Conservation (phyloP, 768 basidiomycete genomes). For the Leccinum longicurvipes region DNA sequence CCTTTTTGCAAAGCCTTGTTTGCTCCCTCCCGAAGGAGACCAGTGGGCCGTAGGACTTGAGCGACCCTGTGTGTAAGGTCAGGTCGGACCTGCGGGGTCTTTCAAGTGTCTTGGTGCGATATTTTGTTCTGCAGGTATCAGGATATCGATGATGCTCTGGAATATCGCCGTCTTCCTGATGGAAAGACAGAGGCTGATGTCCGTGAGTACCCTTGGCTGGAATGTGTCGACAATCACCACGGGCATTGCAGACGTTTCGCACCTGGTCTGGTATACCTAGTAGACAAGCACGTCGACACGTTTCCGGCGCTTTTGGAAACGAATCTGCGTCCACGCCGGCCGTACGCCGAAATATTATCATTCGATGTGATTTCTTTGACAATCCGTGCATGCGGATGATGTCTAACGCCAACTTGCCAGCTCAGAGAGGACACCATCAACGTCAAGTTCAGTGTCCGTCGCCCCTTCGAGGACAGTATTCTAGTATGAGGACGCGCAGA, state of each 20-base stretch:
- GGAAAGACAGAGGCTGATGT: constrained; percentile 97
- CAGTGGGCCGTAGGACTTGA: constrained; percentile 78
- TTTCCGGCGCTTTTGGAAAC: constrained; percentile 89
- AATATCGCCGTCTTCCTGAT: constrained; percentile 82
- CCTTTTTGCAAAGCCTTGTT: constrained; percentile 91
- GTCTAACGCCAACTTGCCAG: constrained; percentile 52
- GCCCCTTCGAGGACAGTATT: constrained; percentile 96
- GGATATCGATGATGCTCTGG: constrained; percentile 97
- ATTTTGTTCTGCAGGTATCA: constrained; percentile 69
- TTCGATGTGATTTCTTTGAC: constrained; percentile 72
- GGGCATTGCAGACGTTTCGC: too few species aligned
- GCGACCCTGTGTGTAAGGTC: constrained; percentile 64
- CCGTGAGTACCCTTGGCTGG: constrained; percentile 57
- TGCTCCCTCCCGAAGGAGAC: constrained; percentile 88
- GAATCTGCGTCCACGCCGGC: constrained; percentile 89
- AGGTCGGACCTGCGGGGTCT: constrained; percentile 75
- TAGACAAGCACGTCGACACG: constrained; percentile 99
- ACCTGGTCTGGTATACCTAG: constrained; percentile 95
- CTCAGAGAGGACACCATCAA: constrained; percentile 85
- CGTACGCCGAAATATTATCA: constrained; percentile 88
- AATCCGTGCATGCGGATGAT: neutral
- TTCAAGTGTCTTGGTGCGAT: constrained; percentile 3
- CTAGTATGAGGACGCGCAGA: constrained; percentile 94
- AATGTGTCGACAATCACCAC: constrained; percentile 63
- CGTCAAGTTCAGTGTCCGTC: constrained; percentile 92